phyloP scores from a whole-genome alignment of 805 yeast species.

The Candida argentea region DNA sequence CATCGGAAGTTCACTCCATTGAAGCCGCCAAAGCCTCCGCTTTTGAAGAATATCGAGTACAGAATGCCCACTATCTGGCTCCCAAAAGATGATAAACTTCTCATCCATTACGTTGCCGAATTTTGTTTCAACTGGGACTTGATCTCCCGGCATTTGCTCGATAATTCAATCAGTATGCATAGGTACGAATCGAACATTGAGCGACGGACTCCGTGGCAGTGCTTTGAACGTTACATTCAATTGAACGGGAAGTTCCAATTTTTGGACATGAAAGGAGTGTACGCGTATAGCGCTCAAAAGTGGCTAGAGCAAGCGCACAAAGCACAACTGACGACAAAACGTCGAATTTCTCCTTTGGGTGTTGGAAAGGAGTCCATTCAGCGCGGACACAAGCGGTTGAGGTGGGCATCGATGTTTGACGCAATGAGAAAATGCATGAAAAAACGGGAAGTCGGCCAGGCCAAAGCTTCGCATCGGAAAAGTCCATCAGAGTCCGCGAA shows the following conservation, averaged over 20 bases:
- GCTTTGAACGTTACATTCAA: constrained; percentile 93
- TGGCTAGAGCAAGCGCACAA: constrained; percentile 91
- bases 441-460: constrained; percentile 63
- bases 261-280: constrained; percentile 77
- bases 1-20: constrained; percentile 51
- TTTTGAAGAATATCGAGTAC: constrained; percentile 64
- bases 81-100: constrained; percentile 80
- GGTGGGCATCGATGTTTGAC: constrained; percentile 98
- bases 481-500: constrained; percentile 1
- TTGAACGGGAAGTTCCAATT: constrained; percentile 81
- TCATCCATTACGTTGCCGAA: constrained; percentile 75
- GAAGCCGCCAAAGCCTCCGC: constrained; percentile 89
- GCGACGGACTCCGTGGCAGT: constrained; percentile 97
- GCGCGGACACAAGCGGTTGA: constrained; percentile 78
- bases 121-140: constrained; percentile 90
- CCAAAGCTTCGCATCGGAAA: constrained; percentile 15
- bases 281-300: constrained; percentile 72
- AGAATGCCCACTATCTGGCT: constrained; percentile 94
- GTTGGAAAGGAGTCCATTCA: constrained; percentile 91
- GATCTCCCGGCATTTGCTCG: constrained; percentile 70
- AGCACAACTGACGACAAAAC: constrained; percentile 77
- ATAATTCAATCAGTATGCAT: constrained; percentile 44
- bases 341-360: constrained; percentile 86
- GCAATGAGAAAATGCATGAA: constrained; percentile 86
- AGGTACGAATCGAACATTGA: constrained; percentile 82